Conservation (phyloP, 495 filamentous ascomycete genomes). For the Trypethelium eluteriae region DNA sequence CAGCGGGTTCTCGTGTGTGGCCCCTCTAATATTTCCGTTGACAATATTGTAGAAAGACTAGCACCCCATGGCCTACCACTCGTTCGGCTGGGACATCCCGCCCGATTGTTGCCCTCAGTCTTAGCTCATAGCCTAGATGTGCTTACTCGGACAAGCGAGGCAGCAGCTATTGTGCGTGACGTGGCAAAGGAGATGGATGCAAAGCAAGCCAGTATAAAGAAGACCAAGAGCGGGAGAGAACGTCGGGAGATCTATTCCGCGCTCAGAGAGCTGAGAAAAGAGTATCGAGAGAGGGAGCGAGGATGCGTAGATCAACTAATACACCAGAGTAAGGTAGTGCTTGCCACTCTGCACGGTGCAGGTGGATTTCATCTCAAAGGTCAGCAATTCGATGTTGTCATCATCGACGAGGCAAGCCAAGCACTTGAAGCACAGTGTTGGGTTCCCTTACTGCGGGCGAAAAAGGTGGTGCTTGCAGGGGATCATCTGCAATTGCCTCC, state of each 20-base stretch:
- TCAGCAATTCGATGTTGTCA: constrained; percentile 83
- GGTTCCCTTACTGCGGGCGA: constrained; percentile 75
- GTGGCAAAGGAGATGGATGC: constrained; percentile 87
- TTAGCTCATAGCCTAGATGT: constrained; percentile 85
- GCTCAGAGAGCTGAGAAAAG: constrained; percentile 74
- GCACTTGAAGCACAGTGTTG: constrained; percentile 96
- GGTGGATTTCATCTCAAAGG: constrained; percentile 75
- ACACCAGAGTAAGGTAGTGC: constrained; percentile 69
- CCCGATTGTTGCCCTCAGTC: constrained; percentile 80
- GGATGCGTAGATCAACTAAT: constrained; percentile 72
- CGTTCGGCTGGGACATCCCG: constrained; percentile 86
- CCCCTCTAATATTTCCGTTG: constrained; percentile 90
- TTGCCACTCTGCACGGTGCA: constrained; percentile 87
- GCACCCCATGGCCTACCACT: constrained; percentile 76
- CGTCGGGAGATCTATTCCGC: constrained; percentile 75
- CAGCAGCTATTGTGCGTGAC: constrained; percentile 82
- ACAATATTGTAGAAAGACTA: constrained; percentile 96
- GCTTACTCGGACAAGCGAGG: constrained; percentile 84
- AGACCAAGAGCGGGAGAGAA: constrained; percentile 74
- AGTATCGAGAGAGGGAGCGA: constrained; percentile 78
- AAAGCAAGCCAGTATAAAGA: constrained; percentile 80
- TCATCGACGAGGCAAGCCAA: constrained; percentile 94
- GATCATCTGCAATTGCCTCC: constrained; percentile 93
- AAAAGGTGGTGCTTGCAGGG: constrained; percentile 83
- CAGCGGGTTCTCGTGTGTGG: constrained; percentile 83